Conservation (phyloP, 2,329 filamentous ascomycete species). For the Pseudogymnoascus sp. region DNA sequence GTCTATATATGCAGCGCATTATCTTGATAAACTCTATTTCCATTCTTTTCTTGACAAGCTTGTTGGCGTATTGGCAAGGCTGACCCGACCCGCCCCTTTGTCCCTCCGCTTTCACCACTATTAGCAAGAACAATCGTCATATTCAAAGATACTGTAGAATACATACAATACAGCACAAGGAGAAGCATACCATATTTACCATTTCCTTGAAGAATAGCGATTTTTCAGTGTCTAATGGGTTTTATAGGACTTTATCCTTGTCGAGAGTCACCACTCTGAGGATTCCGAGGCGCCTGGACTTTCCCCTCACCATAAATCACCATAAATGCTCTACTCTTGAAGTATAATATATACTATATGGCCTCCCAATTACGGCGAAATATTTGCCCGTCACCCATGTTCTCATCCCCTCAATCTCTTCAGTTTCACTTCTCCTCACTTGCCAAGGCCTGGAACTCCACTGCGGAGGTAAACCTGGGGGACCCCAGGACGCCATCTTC, state of each 20-base stretch:
- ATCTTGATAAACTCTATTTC: not conserved
- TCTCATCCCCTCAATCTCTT: not conserved
- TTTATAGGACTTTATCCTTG: not conserved
- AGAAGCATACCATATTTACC: not conserved
- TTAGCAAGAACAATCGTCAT: not conserved
- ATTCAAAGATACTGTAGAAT: not conserved
- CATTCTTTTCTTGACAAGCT: not conserved
- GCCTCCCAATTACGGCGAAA: conserved; percentile 1
- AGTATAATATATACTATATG: not conserved
- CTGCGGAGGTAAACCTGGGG: not conserved
- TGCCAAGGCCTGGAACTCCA: not conserved
- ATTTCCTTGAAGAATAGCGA: not conserved
- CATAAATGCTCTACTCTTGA: not conserved
- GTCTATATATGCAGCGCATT: not conserved
- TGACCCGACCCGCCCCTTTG: not conserved
- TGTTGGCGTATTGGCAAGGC: not conserved
- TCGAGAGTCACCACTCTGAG: not conserved
- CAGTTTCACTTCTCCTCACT: not conserved
- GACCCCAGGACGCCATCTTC: not conserved
- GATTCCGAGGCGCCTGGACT: not conserved
- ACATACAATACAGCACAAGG: not conserved
- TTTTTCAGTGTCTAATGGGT: not conserved
- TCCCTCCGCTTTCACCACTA: not conserved
- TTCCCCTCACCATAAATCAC: not conserved
- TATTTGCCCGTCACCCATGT: not conserved